Conservation (phyloP, 805 yeast species). For the Debaryomyces tyrocola region DNA sequence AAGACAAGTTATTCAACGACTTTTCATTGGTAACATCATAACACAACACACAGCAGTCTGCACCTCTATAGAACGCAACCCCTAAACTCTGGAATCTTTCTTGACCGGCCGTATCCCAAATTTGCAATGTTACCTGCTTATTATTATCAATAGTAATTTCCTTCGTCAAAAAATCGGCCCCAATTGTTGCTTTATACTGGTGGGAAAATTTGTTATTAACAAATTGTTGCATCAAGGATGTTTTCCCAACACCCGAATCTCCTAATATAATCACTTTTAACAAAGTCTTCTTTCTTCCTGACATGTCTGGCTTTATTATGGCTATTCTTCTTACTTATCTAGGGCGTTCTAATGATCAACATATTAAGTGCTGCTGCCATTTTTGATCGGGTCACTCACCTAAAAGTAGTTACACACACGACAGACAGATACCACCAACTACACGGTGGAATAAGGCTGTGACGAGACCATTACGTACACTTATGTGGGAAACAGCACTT, state of each 20-base stretch:
- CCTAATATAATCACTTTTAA: constrained; percentile 90
- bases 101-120: constrained; percentile 99
- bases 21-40: constrained; percentile 95
- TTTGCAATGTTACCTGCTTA: constrained; percentile 75
- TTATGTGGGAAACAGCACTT: too few species aligned
- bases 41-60: constrained; percentile 95
- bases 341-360: background rate
- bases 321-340: background rate
- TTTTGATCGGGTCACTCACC: background rate
- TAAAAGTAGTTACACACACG: background rate
- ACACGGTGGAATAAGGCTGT: too few species aligned
- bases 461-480: too few species aligned
- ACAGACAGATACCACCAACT: background rate
- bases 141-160: constrained; percentile 81
- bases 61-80: constrained; percentile 96
- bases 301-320: constrained; percentile 30
- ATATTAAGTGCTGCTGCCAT: background rate
- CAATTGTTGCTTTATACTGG: constrained; percentile 96
- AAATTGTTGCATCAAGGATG: constrained; percentile 95
- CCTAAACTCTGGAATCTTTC: constrained; percentile 96
- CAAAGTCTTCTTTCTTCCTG: constrained; percentile 70
- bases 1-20: constrained; percentile 82
- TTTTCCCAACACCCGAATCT: constrained; percentile 97
- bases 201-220: constrained; percentile 92
- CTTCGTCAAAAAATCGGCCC: constrained; percentile 94